Conservation (phyloP, 2,329 filamentous ascomycete genomes). For the Xylariaceae sp. region DNA sequence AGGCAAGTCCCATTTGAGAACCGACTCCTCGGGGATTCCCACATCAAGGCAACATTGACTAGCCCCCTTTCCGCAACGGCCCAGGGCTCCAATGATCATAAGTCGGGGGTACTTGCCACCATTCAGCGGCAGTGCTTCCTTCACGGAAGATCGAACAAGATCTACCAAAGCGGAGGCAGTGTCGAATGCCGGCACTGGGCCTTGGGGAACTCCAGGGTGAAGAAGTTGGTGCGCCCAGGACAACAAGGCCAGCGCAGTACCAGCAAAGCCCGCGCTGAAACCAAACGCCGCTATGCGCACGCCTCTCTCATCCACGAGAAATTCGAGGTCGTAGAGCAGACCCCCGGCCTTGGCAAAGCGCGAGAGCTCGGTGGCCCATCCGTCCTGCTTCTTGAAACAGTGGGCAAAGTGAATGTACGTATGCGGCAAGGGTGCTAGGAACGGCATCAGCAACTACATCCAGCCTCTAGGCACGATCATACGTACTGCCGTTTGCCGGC, state of each 20-base stretch:
- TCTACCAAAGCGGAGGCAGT: conserved; percentile 70
- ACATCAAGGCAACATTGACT: conserved; percentile 73
- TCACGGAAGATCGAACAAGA: conserved; percentile 69
- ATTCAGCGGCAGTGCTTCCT: conserved; percentile 56
- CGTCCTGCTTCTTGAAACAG: conserved; percentile 16
- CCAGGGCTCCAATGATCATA: conserved; percentile 80
- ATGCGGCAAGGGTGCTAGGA: conserved; percentile 1
- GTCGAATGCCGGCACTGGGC: conserved; percentile 65
- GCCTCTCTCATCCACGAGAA: conserved; percentile 69
- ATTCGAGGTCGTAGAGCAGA: conserved; percentile 80
- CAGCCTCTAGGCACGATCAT: not conserved
- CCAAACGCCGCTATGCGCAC: conserved; percentile 69
- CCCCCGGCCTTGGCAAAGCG: conserved; percentile 74
- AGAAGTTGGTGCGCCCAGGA: conserved; percentile 80
- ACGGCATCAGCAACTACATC: not conserved
- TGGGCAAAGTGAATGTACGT: conserved; percentile 3
- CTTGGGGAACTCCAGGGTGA: conserved; percentile 58
- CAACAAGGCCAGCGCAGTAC: conserved; percentile 69
- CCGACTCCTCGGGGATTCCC: conserved; percentile 65
- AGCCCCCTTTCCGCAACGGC: conserved; percentile 79
- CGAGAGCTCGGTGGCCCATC: conserved; percentile 74
- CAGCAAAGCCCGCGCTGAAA: conserved; percentile 72
- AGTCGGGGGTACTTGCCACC: conserved; percentile 65
- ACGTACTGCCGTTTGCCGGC: not conserved
- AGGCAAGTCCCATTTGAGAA: conserved; percentile 68